A percentile compares a stretch with the other conserved stretches of the same genome.
Conservation (phyloP, 73 alveolate genomes). For the Urostyla sp. region DNA sequence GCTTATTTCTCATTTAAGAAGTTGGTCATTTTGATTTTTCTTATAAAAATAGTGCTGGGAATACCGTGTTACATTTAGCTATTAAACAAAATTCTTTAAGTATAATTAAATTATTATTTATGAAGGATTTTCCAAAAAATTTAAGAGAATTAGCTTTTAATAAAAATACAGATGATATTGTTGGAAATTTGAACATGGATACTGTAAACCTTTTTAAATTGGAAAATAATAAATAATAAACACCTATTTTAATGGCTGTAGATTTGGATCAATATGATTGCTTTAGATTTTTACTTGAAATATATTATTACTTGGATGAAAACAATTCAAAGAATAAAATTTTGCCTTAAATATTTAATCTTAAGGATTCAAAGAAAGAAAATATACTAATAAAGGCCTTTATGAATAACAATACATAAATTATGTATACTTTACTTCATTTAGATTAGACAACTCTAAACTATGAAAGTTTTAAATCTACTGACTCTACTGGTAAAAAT, state of each 20-base stretch:
- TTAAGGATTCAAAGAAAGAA: slow-evolving; percentile 47
- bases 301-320: slow-evolving; percentile 14
- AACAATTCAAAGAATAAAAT: slow-evolving; percentile 6
- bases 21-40: slow-evolving; percentile 12
- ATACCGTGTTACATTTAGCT: slow-evolving; percentile 55
- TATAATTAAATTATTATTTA: slow-evolving; percentile 33
- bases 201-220: neutral
- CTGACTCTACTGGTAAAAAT: slow-evolving; percentile 51
- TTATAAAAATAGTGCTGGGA: slow-evolving; percentile 40
- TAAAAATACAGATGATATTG: slow-evolving; percentile 34
- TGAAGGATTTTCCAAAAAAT: neutral
- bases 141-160: neutral
- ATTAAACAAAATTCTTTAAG: neutral
- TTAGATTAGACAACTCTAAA: neutral
- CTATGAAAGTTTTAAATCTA: slow-evolving; percentile 40
- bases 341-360: slow-evolving; percentile 1
- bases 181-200: slow-evolving; percentile 3
- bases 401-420: neutral
- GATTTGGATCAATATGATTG: slow-evolving; percentile 38
- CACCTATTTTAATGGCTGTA: slow-evolving; percentile 40
- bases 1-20: slow-evolving; percentile 20
- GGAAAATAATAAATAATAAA: slow-evolving; percentile 32
- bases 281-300: slow-evolving; percentile 30
- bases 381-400: slow-evolving; percentile 38
- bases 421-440: slow-evolving; percentile 18